Percentiles rank a stretch among this genome's conserved stretches.
These are phyloP conservation scores for Ochromonas danica DNA, from an alignment of 108 stramenopile genomes.

Conservation along the genomic window DNA sequence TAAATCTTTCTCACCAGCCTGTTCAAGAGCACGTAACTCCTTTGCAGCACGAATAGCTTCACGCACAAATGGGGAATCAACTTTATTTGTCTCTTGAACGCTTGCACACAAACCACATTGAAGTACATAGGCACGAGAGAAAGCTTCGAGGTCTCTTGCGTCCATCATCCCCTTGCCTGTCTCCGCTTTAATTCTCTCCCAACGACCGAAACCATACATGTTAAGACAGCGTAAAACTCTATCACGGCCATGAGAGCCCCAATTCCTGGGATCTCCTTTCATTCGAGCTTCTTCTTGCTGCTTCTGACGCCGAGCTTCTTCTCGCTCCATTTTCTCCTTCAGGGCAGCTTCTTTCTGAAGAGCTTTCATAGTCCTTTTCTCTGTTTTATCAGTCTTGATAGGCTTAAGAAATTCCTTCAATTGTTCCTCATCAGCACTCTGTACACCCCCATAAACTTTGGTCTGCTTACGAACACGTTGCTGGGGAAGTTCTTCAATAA, in stretches of 20 bases:
- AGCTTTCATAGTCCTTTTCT: neutral
- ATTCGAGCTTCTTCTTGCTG: neutral
- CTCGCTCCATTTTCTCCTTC: neutral
- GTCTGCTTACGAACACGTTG: slow-evolving; percentile 12
- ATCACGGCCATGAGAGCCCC: slow-evolving; percentile 55
- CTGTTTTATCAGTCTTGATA: neutral
- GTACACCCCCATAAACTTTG: neutral
- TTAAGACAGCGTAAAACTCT: slow-evolving; percentile 44
- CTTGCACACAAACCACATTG: slow-evolving; percentile 58
- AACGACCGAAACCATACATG: slow-evolving; percentile 54
- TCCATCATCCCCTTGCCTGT: slow-evolving; percentile 37
- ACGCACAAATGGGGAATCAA: slow-evolving; percentile 25
- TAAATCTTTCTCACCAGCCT: neutral
- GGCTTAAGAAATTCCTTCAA: neutral
- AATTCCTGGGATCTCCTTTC: slow-evolving; percentile 24
- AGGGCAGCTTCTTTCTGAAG: neutral
- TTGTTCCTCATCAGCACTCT: neutral
- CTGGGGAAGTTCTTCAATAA: slow-evolving; percentile 23
- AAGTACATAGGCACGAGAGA: slow-evolving; percentile 47
- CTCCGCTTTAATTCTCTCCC: slow-evolving; percentile 49
- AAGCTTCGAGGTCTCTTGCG: slow-evolving; percentile 48
- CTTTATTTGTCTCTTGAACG: slow-evolving; percentile 37
- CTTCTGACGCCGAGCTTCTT: neutral
- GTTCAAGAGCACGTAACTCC: too few relatives aligned
- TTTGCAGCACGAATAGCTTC: slow-evolving; percentile 27